Evolutionary conservation across 2,329 filamentous ascomycete species (phyloP), one percentile per base, ranked within the genome.

Genomic region (Shiraia sp.): DNA sequence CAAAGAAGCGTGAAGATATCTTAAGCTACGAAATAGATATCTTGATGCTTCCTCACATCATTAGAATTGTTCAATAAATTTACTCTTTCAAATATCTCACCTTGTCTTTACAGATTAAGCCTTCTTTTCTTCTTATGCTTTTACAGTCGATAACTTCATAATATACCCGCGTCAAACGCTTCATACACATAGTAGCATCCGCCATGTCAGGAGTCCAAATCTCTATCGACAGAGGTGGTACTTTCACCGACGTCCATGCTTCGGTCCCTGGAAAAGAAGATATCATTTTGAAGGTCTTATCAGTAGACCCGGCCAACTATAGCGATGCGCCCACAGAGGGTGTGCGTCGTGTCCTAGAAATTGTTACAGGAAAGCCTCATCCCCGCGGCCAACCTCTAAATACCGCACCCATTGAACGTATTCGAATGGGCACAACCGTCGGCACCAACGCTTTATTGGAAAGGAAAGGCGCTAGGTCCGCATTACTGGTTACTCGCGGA

Each of bases 321-420:
- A 32, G 43, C 10, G 61, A 68, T 51, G 64, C 64, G 5, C 64
- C 64, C 3, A 59, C 53, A 10, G 64, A 68, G 53, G 61, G 56
- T 16, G 63, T 67, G n/a, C 46, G 63, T 17, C 45, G 63, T 7
- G 56, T 68, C 7, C 45, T 67, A 14, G 57, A 64, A 30, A 24
- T 49, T 26, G 53, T 50, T 4, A 43, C 38, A 7, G 48, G 47
- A 10, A 37, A 25, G 14, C 9, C 40, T 2, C 45, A 61, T n/a
- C 53, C 60, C 6, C 49, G 55, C 6, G 48, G 50, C 10, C 22
- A 53, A 32, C 54, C 53, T 27, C 49, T 67, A 23, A 45, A 59
- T 33, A 44, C 48, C 15, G 48, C 17, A 17, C 30, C 45, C 34
- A 54, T 59, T 17, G 54, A 51, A 29, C 47, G 40, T 5, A 55